Evolutionary conservation across 371 early-diverging fungal species (phyloP).

Genomic region (Rhizopus arrhizus): DNA sequence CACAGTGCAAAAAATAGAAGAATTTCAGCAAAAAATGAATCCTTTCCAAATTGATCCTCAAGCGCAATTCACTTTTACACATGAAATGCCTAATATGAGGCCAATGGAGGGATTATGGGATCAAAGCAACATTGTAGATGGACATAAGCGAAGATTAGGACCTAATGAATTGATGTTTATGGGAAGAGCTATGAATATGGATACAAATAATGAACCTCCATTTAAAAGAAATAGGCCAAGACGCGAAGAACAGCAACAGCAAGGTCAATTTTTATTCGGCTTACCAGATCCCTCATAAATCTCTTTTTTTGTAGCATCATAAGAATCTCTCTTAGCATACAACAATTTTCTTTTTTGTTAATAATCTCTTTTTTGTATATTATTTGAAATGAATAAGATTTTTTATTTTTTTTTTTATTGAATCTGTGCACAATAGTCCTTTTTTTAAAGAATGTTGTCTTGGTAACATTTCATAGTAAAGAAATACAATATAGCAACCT

Average conservation of each 20-base stretch:
- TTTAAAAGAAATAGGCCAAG: slow-evolving; percentile 42
- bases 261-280: not conserved
- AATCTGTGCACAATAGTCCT: too few species aligned
- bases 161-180: slow-evolving; percentile 45
- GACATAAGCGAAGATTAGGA: slow-evolving; percentile 33
- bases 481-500: too few species aligned
- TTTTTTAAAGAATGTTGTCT: too few species aligned
- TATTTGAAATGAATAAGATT: too few species aligned
- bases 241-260: slow-evolving; percentile 32
- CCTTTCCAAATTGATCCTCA: slow-evolving; percentile 53
- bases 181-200: slow-evolving; percentile 42
- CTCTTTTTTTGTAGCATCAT: too few species aligned
- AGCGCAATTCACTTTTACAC: slow-evolving; percentile 50
- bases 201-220: slow-evolving; percentile 38
- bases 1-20: slow-evolving; percentile 3
- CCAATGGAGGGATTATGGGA: slow-evolving; percentile 23
- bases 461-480: too few species aligned
- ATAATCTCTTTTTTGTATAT: too few species aligned
- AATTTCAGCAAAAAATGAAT: slow-evolving; percentile 16
- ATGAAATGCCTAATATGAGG: slow-evolving; percentile 18
- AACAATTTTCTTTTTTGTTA: too few species aligned
- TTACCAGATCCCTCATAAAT: not conserved
- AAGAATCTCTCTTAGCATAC: too few species aligned
- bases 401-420: too few species aligned
- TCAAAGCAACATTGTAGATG: slow-evolving; percentile 19